Evolutionary conservation across 2,329 filamentous ascomycete genomes (phyloP).

Genomic region (Waltergamsia citrina): DNA sequence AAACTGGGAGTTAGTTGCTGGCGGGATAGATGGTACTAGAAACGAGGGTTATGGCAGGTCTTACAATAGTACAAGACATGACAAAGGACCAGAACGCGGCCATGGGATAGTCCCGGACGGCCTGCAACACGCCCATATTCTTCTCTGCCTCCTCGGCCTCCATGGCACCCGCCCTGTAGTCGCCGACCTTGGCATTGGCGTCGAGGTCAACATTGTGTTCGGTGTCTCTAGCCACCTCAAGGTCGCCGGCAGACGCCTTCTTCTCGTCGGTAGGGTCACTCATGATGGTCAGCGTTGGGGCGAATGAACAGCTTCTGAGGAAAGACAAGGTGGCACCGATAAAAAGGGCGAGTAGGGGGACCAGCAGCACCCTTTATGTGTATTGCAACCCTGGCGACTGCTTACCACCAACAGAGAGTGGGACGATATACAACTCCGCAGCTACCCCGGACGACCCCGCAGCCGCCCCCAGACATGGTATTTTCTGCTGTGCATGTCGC

Average conservation of each 20-base stretch:
- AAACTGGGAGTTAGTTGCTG: too few relatives aligned
- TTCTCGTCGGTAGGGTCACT: neutral
- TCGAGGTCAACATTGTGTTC: conserved; percentile 4
- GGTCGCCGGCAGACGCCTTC: conserved; percentile 1
- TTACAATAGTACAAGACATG: conserved; percentile 40
- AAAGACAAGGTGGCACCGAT: too few relatives aligned
- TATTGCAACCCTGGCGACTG: too few relatives aligned
- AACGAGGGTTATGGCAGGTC: conserved; percentile 8
- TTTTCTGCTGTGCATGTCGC: too few relatives aligned
- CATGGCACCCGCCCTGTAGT: conserved; percentile 8
- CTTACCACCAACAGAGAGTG: too few relatives aligned
- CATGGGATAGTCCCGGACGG: conserved; percentile 28
- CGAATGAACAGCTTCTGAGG: too few relatives aligned
- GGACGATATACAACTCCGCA: too few relatives aligned
- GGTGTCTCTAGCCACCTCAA: neutral
- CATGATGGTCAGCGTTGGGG: too few relatives aligned
- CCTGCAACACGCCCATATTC: conserved; percentile 25
- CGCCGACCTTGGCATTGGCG: conserved; percentile 1
- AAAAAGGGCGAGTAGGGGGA: too few relatives aligned
- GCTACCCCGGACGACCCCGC: too few relatives aligned
- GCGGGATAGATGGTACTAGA: neutral
- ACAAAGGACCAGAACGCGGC: conserved; percentile 36
- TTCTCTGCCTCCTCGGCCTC: conserved; percentile 30
- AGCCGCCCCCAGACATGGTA: too few relatives aligned
- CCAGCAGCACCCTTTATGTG: too few relatives aligned